Evolutionary conservation across 2,329 filamentous ascomycete genomes (phyloP), one percentile per base, ranked within the genome.

Genomic region (Sclerotinia glacialis): DNA sequence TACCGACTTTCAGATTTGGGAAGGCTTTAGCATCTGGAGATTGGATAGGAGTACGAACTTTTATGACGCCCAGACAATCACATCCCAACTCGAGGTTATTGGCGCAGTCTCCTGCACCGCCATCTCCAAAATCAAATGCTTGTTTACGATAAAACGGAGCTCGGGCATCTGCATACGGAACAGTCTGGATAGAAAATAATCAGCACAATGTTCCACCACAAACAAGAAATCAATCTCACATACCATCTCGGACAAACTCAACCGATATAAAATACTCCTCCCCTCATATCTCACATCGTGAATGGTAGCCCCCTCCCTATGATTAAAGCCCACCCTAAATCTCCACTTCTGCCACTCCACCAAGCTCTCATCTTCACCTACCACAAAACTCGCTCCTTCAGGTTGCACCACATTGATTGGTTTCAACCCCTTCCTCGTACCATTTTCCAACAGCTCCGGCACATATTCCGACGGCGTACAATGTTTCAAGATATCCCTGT

Each of bases 121-220:
- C 86, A 69, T 89, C 87, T 3, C 88, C 88, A 69, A 90, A 86
- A 72, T 90, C 88, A 69, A 90, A 90, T 8, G 87, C 87, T 68
- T 88, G 85, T 73, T 90, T 90, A 54, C 86, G 81, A 54, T 87
- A 85, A 72, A 84, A 89, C 0, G 86, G 86, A 3, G 83, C 78
- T 6, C 87, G 81, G 11, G 84, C 83, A 71, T 89, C 86, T 28
- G 53, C 63, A 26, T 65, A 65, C 5, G 52, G 63, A 49, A 65
- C 53, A 50, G 53, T 65, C 63, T 65, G 2, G 18, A 26, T 2
- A 34, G 9, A 6, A 14, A 47, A 5, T 9, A 26, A 28, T 53
- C 12, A 63, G 34, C 12, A n/a, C 23, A 0, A 26, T 28, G 28
- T 23, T 1, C 26, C 6, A 44, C 12, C 18, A 28, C 21, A 23